These are phyloP conservation scores for Wickerhamomyces xylosicus DNA, from an alignment of 805 yeast species.

Conservation along the genomic window DNA sequence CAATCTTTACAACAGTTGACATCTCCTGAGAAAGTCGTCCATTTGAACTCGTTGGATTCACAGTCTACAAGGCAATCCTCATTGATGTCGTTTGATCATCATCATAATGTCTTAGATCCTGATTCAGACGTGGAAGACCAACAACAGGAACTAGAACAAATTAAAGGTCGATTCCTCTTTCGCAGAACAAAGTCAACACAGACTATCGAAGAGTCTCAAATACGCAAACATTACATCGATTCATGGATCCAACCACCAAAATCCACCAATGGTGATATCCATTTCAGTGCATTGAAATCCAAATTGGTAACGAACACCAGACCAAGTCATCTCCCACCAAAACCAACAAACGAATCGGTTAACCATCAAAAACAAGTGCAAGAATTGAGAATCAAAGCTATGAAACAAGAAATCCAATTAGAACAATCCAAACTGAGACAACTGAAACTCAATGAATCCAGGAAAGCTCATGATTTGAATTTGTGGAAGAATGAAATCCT, in stretches of 20 bases:
- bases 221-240: conserved; percentile 8
- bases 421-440: conserved; percentile 22
- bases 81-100: conserved; percentile 23
- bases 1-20: conserved; percentile 35
- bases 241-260: conserved; percentile 22
- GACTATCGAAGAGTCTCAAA: conserved; percentile 23
- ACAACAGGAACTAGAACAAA: too few relatives aligned
- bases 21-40: conserved; percentile 25
- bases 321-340: conserved; percentile 61
- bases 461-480: conserved; percentile 25
- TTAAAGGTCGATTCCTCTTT: too few relatives aligned
- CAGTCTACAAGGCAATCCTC: conserved; percentile 36
- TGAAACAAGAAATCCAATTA: conserved; percentile 26
- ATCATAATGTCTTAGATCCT: conserved; percentile 3
- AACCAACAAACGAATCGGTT: conserved; percentile 37
- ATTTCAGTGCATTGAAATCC: conserved; percentile 9
- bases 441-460: conserved; percentile 24
- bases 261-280: conserved; percentile 8
- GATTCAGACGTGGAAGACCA: conserved; percentile 7
- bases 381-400: conserved; percentile 29
- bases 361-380: conserved; percentile 48
- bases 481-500: conserved; percentile 32
- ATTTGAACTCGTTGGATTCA: conserved; percentile 21
- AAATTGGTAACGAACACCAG: conserved; percentile 38
- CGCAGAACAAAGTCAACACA: conserved; percentile 22